Evolutionary conservation across 2,329 filamentous ascomycete genomes (phyloP).

Genomic region (Huntiella abstrusa): DNA sequence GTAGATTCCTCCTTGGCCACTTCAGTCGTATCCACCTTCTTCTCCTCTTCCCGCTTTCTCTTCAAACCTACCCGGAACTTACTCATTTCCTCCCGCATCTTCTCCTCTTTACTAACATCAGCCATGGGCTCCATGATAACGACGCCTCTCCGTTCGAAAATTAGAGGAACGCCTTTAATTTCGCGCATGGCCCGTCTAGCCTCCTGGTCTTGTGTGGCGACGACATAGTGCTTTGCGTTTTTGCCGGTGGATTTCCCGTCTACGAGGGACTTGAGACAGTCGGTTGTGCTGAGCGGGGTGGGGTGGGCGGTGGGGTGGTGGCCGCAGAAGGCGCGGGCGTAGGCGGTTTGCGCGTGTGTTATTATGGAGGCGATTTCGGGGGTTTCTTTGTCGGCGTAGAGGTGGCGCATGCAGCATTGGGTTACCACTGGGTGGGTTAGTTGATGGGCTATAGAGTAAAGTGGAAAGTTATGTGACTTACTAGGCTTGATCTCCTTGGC

Average conservation of each 20-base stretch:
- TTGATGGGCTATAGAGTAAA: background rate
- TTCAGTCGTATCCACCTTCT: constrained; percentile 20
- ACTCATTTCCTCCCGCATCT: constrained; percentile 48
- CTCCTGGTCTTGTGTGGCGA: constrained; percentile 52
- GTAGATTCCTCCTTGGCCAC: background rate
- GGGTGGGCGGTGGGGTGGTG: constrained; percentile 56
- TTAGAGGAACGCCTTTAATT: constrained; percentile 54
- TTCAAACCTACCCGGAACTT: constrained; percentile 59
- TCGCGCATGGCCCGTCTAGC: constrained; percentile 43
- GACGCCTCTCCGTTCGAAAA: constrained; percentile 63
- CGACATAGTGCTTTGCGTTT: constrained; percentile 65
- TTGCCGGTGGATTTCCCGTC: constrained; percentile 52
- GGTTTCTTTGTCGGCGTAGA: constrained; percentile 45
- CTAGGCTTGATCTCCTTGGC: constrained; percentile 61
- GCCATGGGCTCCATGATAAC: constrained; percentile 59
- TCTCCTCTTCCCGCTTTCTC: constrained; percentile 20
- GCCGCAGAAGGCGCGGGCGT: constrained; percentile 59
- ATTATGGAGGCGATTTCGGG: constrained; percentile 42
- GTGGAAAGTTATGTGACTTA: constrained; percentile 22
- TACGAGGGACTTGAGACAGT: constrained; percentile 57
- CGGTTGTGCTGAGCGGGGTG: constrained; percentile 47
- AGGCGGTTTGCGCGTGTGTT: constrained; percentile 48
- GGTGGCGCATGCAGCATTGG: constrained; percentile 61
- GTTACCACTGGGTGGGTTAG: constrained; percentile 43
- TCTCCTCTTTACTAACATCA: constrained; percentile 39